These are phyloP conservation scores for Diaporthe destruens DNA, from an alignment of 2,329 filamentous ascomycete species.

Conservation along the genomic window DNA sequence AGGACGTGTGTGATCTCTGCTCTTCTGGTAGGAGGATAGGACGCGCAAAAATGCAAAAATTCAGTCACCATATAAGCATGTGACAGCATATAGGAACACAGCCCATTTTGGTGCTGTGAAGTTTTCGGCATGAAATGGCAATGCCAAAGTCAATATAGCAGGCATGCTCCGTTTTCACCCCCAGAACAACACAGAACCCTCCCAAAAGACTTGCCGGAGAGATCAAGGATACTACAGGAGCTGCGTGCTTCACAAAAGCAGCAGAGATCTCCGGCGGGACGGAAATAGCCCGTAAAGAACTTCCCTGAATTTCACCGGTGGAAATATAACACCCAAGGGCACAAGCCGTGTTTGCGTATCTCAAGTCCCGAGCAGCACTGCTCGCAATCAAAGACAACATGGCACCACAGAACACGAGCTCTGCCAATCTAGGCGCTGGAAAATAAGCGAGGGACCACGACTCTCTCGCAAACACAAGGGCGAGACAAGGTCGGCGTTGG, in stretches of 20 bases:
- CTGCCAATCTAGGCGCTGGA: not conserved
- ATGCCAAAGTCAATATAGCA: too few species aligned
- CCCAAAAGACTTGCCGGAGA: not conserved
- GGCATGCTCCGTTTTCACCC: not conserved
- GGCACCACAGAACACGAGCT: not conserved
- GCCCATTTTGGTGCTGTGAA: not conserved
- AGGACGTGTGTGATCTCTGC: too few species aligned
- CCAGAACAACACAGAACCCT: not conserved
- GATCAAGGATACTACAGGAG: not conserved
- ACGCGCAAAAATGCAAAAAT: too few species aligned
- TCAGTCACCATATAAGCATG: too few species aligned
- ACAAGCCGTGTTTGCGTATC: slow-evolving; percentile 2
- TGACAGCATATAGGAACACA: not conserved
- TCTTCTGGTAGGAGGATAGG: too few species aligned
- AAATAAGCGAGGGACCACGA: slow-evolving; percentile 27
- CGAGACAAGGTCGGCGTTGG: slow-evolving; percentile 29
- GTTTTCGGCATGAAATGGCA: too few species aligned
- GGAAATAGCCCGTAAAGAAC: not conserved
- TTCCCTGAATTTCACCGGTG: not conserved
- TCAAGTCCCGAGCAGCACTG: not conserved
- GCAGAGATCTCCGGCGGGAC: not conserved
- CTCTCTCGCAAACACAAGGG: not conserved
- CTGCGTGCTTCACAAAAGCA: not conserved
- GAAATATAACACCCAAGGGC: too few species aligned
- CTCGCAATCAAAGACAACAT: not conserved